Evolutionary conservation across 495 filamentous ascomycete species (phyloP), one percentile per base, ranked within the genome.

Genomic region (Xylaria curta): DNA sequence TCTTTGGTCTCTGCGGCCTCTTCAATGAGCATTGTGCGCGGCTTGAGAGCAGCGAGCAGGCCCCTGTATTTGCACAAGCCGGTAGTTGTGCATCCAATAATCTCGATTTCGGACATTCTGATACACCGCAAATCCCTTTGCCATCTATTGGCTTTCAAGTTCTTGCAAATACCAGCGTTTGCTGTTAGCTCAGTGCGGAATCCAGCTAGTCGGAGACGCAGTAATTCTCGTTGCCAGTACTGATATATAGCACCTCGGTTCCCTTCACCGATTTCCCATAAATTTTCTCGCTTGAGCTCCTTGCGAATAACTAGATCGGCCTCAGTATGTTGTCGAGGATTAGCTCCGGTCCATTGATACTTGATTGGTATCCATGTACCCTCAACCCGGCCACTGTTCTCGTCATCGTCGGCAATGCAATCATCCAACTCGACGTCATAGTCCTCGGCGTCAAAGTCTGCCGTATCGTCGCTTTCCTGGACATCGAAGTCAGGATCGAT

Each of bases 51-150:
- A 15, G 92, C 87, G 28, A 98, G 80, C 0, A 97, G 82, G 2
- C 83, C 89, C 21, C 95, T 89, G 72, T 96, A 95, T 75, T 98
- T 98, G 76, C 90, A 93, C n/a, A 98, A 78, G 4, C 96, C 96
- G 0, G 95, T 87, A 0, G 84, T 87, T 0, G 85, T 88, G 63
- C 85, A 86, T n/a, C 85, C 85, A 26, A 88, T 78, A 42, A 87
- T 78, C 51, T 85, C 77, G 36, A 85, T 77, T 2, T 54, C 28
- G 33, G 74, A 51, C 2, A 49, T 60, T 15, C 66, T 63, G 17
- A 84, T 76, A 19, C 83, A 72, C 21, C 73, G 63, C 0, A 74
- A 73, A 64, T 85, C 80, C 17, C 73, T 77, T 21, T 74, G 58
- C 72, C 75, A 80, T n/a, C 72, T 79, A 49, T 71, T 74, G 6